Conservation (phyloP, 78 protist species). For the Protostelium mycophagum region DNA sequence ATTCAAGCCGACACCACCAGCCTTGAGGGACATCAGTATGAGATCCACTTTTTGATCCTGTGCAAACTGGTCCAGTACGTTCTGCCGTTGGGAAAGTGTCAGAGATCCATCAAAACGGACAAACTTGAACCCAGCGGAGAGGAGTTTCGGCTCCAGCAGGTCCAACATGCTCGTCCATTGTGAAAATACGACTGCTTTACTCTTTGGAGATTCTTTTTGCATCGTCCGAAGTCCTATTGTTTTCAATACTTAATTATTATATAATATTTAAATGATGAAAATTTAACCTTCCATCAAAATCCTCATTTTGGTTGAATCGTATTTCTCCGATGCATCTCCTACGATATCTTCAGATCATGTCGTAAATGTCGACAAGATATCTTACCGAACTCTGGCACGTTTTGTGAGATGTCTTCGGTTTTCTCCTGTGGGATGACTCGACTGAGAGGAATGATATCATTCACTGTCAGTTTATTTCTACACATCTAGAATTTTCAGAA, state of each 20-base stretch:
- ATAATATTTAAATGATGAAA: too few relatives aligned
- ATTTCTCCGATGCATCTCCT: background rate
- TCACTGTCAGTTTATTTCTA: background rate
- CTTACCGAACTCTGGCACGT: too few relatives aligned
- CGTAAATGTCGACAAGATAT: too few relatives aligned
- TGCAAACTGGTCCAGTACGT: background rate
- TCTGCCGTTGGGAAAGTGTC: background rate
- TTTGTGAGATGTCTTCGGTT: background rate
- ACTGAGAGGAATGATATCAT: background rate
- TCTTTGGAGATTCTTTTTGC: background rate
- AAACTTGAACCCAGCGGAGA: background rate
- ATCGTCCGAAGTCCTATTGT: background rate
- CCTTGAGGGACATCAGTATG: conserved; percentile 38
- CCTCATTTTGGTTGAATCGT: background rate
- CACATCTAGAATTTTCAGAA: background rate
- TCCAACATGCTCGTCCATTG: conserved; percentile 59
- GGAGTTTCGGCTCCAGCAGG: conserved; percentile 2
- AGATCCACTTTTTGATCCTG: background rate
- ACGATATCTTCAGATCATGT: background rate
- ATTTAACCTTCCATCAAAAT: too few relatives aligned
- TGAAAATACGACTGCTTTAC: conserved; percentile 39
- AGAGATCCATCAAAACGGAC: conserved; percentile 49
- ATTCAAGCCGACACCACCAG: conserved; percentile 91
- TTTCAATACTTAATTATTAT: too few relatives aligned
- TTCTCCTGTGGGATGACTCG: background rate